Percentiles rank a stretch among this genome's conserved stretches.
These are phyloP conservation scores for Clonostachys rosea DNA, from an alignment of 2,329 filamentous ascomycete species.

Conservation along the genomic window DNA sequence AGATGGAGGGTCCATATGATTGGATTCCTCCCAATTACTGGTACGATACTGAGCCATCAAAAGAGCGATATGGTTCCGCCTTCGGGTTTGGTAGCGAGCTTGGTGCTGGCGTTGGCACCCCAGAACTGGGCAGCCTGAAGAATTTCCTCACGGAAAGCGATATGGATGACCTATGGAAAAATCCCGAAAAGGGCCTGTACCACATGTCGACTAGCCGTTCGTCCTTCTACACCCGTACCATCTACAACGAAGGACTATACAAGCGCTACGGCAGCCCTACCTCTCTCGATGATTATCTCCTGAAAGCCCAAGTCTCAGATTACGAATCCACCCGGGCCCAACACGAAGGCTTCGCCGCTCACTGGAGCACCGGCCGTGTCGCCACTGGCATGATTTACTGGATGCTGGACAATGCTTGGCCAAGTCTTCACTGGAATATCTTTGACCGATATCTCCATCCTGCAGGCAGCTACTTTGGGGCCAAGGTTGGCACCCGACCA, in stretches of 20 bases:
- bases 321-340: slow-evolving; percentile 59
- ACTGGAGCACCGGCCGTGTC: slow-evolving; percentile 42
- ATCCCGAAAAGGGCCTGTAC: slow-evolving; percentile 45
- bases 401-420: slow-evolving; percentile 65
- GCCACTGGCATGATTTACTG: slow-evolving; percentile 61
- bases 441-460: slow-evolving; percentile 60
- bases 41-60: slow-evolving; percentile 37
- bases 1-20: slow-evolving; percentile 64
- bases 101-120: slow-evolving; percentile 58
- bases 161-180: slow-evolving; percentile 50
- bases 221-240: slow-evolving; percentile 47
- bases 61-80: slow-evolving; percentile 43
- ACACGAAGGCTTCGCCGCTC: slow-evolving; percentile 50
- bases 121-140: slow-evolving; percentile 46
- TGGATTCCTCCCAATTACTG: slow-evolving; percentile 64
- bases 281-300: slow-evolving; percentile 51
- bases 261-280: slow-evolving; percentile 44
- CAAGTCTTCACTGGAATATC: slow-evolving; percentile 59
- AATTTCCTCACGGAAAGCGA: slow-evolving; percentile 47
- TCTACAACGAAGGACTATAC: slow-evolving; percentile 53
- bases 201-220: slow-evolving; percentile 56
- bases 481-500: slow-evolving; percentile 40
- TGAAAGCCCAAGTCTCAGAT: slow-evolving; percentile 57
- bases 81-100: slow-evolving; percentile 62
- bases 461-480: slow-evolving; percentile 54